phyloP scores from a whole-genome alignment of 1,284 basidiomycete genomes.

The Rhodotorula glutinis region DNA sequence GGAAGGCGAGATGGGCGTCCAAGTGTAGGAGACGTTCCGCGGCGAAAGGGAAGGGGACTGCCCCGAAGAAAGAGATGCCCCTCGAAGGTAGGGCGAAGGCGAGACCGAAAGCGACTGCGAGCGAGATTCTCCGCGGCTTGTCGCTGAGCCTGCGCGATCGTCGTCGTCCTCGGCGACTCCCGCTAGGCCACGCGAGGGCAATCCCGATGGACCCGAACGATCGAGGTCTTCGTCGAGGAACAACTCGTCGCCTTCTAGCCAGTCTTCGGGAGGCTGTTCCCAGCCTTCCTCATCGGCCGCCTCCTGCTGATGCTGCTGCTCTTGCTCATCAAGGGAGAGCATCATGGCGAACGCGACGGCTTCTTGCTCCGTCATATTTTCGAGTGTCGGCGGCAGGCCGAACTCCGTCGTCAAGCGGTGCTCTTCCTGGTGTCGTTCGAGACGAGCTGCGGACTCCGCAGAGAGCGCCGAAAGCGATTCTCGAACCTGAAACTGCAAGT shows the following conservation, averaged over 20 bases:
- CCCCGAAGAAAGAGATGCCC: constrained; percentile 10
- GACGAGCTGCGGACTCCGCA: constrained; percentile 28
- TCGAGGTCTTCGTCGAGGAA: constrained; percentile 33
- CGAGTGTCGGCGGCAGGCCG: constrained; percentile 33
- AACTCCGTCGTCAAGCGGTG: constrained; percentile 19
- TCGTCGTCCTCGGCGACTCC: constrained; percentile 8
- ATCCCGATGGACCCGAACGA: not conserved
- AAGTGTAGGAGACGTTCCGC: constrained; percentile 12
- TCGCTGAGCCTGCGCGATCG: not conserved
- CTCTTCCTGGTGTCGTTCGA: constrained; percentile 20
- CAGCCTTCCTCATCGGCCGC: not conserved
- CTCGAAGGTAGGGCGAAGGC: constrained; percentile 27
- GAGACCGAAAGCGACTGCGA: constrained; percentile 18
- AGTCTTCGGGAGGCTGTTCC: constrained; percentile 29
- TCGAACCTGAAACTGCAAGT: constrained; percentile 37
- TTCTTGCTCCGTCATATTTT: constrained; percentile 34
- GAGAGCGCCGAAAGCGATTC: constrained; percentile 39
- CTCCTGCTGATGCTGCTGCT: constrained; percentile 15
- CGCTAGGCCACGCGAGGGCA: not conserved
- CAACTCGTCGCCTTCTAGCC: constrained; percentile 32
- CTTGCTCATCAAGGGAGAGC: constrained; percentile 40
- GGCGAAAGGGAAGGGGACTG: constrained; percentile 16
- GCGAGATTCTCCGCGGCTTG: not conserved
- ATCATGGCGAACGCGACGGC: constrained; percentile 37
- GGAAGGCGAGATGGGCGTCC: constrained; percentile 28